Conservation (phyloP, 176 grass and related monocot species). For the Lolium rigidum region DNA sequence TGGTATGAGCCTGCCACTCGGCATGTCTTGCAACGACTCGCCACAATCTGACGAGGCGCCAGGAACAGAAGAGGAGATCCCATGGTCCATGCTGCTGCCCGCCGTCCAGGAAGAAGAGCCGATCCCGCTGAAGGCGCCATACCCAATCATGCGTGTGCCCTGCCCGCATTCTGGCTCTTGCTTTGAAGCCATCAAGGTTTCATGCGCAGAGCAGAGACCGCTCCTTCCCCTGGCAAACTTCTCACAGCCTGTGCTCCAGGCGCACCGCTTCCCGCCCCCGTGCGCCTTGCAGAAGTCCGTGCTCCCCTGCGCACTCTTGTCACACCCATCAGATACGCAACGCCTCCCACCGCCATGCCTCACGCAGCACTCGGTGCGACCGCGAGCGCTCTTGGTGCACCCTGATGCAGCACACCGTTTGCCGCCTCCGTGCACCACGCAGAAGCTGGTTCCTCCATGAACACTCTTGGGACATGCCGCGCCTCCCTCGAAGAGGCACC, state of each 20-base stretch:
- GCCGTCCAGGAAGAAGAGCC: constrained; percentile 51
- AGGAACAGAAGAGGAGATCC: constrained; percentile 57
- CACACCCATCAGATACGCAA: constrained; percentile 66
- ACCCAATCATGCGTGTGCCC: constrained; percentile 36
- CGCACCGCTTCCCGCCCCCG: constrained; percentile 66
- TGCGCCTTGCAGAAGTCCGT: constrained; percentile 85
- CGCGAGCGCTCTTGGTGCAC: constrained; percentile 85
- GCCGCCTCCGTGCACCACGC: constrained; percentile 85
- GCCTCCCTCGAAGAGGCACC: constrained; percentile 82
- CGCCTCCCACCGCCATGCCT: constrained; percentile 87
- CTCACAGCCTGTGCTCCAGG: constrained; percentile 70
- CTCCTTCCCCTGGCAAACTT: constrained; percentile 69
- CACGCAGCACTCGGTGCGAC: constrained; percentile 77
- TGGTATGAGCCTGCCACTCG: constrained; percentile 59
- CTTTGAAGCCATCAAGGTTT: constrained; percentile 52
- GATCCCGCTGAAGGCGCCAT: constrained; percentile 51
- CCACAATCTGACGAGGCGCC: constrained; percentile 52
- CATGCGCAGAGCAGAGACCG: constrained; percentile 43
- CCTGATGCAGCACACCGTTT: constrained; percentile 60
- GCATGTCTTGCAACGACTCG: constrained; percentile 52
- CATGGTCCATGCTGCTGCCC: constrained; percentile 58
- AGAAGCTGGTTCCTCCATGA: constrained; percentile 82
- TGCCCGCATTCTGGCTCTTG: constrained; percentile 36
- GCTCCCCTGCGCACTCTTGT: constrained; percentile 91
- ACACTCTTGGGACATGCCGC: constrained; percentile 82